phyloP scores from a whole-genome alignment of 2,329 filamentous ascomycete genomes.

The Tympanopsis confertula region DNA sequence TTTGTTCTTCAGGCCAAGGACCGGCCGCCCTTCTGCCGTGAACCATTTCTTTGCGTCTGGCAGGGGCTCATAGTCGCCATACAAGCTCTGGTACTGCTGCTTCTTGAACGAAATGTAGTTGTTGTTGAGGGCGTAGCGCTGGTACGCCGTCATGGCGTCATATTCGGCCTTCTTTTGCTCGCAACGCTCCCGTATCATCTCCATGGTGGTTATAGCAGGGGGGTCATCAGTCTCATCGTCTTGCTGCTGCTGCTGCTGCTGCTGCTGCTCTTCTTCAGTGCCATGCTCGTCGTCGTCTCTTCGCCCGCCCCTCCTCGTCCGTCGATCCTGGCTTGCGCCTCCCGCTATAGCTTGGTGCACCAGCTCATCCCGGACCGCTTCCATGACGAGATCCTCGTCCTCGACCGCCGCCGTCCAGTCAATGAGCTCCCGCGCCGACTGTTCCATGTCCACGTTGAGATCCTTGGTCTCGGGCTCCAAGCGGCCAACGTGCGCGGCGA shows the following conservation, averaged over 20 bases:
- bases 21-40: slow-evolving; percentile 28
- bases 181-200: slow-evolving; percentile 21
- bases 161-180: slow-evolving; percentile 29
- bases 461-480: slow-evolving; percentile 26
- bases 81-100: slow-evolving; percentile 40
- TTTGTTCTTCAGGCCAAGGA: too few species aligned
- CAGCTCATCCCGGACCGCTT: slow-evolving; percentile 18
- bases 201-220: slow-evolving; percentile 14
- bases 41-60: slow-evolving; percentile 45
- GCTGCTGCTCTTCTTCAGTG: too few species aligned
- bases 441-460: slow-evolving; percentile 32
- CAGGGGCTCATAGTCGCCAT: slow-evolving; percentile 34
- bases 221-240: slow-evolving; percentile 11
- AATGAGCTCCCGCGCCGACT: slow-evolving; percentile 32
- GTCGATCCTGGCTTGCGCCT: slow-evolving; percentile 6
- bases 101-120: slow-evolving; percentile 49
- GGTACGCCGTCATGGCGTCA: slow-evolving; percentile 22
- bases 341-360: slow-evolving; percentile 7
- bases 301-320: slow-evolving; percentile 9
- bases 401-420: slow-evolving; percentile 36
- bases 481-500: slow-evolving; percentile 24
- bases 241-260: too few species aligned
- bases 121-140: slow-evolving; percentile 43
- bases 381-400: slow-evolving; percentile 28
- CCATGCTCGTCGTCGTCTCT: slow-evolving; percentile 12